Percentiles rank a stretch among this genome's conserved stretches.
Evolutionary conservation across 177 flowering plant species (phyloP).

Genomic region (Tripterygium wilfordii): DNA sequence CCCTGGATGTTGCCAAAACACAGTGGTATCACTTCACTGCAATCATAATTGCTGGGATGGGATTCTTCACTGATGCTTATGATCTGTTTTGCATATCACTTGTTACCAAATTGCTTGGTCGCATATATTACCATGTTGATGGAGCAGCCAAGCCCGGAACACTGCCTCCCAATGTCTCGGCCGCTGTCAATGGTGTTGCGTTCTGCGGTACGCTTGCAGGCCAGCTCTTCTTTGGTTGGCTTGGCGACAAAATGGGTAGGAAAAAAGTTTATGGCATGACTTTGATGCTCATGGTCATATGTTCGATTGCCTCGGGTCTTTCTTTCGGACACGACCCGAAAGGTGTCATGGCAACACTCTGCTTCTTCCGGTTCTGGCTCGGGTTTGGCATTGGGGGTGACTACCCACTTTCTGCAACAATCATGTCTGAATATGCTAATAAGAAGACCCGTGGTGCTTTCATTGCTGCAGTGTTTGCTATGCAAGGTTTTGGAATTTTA

Average conservation of each 20-base stretch:
- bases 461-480: slow-evolving; percentile 56
- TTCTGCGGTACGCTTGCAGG: slow-evolving; percentile 48
- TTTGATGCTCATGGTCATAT: slow-evolving; percentile 43
- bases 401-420: slow-evolving; percentile 57
- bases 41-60: slow-evolving; percentile 56
- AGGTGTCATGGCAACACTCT: slow-evolving; percentile 48
- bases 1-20: slow-evolving; percentile 46
- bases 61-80: slow-evolving; percentile 63
- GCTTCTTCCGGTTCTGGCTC: slow-evolving; percentile 67
- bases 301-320: slow-evolving; percentile 52
- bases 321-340: slow-evolving; percentile 39
- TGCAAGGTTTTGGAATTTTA: slow-evolving; percentile 60
- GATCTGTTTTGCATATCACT: slow-evolving; percentile 61
- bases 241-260: slow-evolving; percentile 56
- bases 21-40: slow-evolving; percentile 60
- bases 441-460: slow-evolving; percentile 65
- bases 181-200: slow-evolving; percentile 58
- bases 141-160: slow-evolving; percentile 46
- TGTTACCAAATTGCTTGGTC: slow-evolving; percentile 54
- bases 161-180: slow-evolving; percentile 49
- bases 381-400: slow-evolving; percentile 63
- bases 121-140: slow-evolving; percentile 47
- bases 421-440: slow-evolving; percentile 59
- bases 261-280: slow-evolving; percentile 54
- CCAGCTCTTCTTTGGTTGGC: slow-evolving; percentile 64